Evolutionary conservation across 2,329 filamentous ascomycete species (phyloP), one percentile per base, ranked within the genome.

Genomic region (Monosporascus cannonballus): DNA sequence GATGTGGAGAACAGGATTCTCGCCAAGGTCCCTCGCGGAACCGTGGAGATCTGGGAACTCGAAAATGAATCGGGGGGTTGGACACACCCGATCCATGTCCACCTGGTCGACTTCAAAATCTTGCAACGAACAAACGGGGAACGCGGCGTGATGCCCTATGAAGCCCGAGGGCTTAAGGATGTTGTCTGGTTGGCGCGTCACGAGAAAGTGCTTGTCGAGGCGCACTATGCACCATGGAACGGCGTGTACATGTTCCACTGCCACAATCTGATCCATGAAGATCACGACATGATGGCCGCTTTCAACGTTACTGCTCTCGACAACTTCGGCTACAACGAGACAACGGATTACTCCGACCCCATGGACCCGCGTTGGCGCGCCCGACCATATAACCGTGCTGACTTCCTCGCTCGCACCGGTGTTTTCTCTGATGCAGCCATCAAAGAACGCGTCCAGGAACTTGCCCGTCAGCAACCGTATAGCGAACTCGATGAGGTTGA

Each of bases 41-140:
- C 71, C 4, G 70, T 75, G 6, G 73, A 80, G 64, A 68, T 75
- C 48, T 80, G 76, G 76, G 69, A 75, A 61, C 66, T 80, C 6
- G 68, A 72, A 54, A 81, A 84, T 62, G 69, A 66, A 25, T 71
- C 70, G 15, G 78, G 75, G 17, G 75, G 73, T 25, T 78, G 76
- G 64, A 72, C 74, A 2, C 80, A 83, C 58, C 80, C 79, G 1
- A 67, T 77, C 34, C 81, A 84, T 63, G 75, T 84, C 47, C 81
- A 84, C 60, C 70, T 84, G 1, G 75, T 85, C 47, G 80, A 83
- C 59, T 79, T 84, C 64, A 74, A 77, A 51, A 69, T 84, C 37
- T 59, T 82, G 22, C 70, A 68, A 7, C 76, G 80, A 18, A 72
- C 62, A 0, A 75, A 76, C 4, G 73, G 73, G 9, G 46, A 69